Conservation (phyloP, 2,329 filamentous ascomycete genomes). For the Botrytis fabae region DNA sequence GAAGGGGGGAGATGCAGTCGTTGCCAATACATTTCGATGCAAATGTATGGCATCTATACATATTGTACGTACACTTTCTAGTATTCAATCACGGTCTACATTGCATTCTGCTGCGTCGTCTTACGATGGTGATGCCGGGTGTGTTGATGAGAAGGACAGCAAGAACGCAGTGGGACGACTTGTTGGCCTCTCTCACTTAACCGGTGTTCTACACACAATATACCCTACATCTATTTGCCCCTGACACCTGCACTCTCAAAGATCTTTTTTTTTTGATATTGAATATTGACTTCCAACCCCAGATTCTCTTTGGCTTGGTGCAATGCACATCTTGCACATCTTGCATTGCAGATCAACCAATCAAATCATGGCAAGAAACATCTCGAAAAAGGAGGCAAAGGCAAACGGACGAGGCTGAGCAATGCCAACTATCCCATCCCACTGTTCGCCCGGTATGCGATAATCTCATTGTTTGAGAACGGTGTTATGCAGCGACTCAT, state of each 20-base stretch:
- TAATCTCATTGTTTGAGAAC: neutral
- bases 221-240: neutral
- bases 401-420: slow-evolving; percentile 1
- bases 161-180: neutral
- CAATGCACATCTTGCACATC: slow-evolving; percentile 12
- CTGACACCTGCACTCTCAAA: neutral
- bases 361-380: neutral
- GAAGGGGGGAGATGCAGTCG: neutral
- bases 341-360: slow-evolving; percentile 4
- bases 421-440: neutral
- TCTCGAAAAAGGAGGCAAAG: neutral
- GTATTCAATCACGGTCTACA: neutral
- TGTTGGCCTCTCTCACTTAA: neutral
- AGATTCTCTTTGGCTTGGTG: neutral
- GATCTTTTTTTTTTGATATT: neutral
- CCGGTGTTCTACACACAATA: neutral
- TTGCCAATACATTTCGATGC: neutral
- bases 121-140: neutral
- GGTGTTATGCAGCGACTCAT: neutral
- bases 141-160: neutral
- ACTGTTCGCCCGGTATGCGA: neutral
- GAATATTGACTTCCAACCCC: neutral
- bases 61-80: neutral
- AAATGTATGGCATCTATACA: too few species aligned
- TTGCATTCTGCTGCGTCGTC: neutral